Base-by-base conservation (phyloP, 75 land plant species). In the Selaginella moellendorffii region DNA sequence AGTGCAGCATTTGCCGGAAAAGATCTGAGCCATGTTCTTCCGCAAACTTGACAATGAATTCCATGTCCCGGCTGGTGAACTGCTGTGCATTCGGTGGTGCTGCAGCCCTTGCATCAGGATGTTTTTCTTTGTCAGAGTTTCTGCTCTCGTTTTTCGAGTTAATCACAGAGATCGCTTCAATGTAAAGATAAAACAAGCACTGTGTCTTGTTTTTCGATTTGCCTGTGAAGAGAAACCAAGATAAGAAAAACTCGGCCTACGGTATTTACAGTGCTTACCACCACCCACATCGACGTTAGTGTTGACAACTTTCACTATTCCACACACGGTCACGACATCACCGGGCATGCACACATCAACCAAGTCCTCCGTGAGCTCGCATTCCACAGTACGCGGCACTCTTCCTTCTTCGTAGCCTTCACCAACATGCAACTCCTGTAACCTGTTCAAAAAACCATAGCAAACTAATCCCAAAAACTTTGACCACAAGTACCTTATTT, bases 301-400 rank as follows among this genome's bases (percentile, higher is more conserved):
- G 69, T 91, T 91, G 20, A 87, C 84, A 52, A 82, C 82, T 68
- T 82, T 83, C 52, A 92, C 83, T 17, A 92, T 87, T 31, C 97
- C 97, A 65, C 86, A 85, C 26, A 92, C 86, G 20, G 89, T 88
- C 29, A 92, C 81, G n/a, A 92, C 77, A 74, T 92, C 93, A 46
- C 97, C 97, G 62, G 97, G 97, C 24, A 92, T 81, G 72, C 95
- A 92, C 24, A 79, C 70, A 77, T 88, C 95, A 54, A 92, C 97
- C 29, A 92, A 81, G 71, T 92, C 97, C 76, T 88, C 82, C 63
- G 81, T 83, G 63, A 92, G 63, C 79, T 92, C 97, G 76, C 95
- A 88, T 60, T 92, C 97, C 14, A 92, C 89, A 17, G 86, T 92
- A 22, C 97, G 81, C 61, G 95, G 97, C 74, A 92, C 81, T 29